Evolutionary conservation across 176 grass and related monocot genomes (phyloP).

Genomic region (Hyparrhenia diplandra): DNA sequence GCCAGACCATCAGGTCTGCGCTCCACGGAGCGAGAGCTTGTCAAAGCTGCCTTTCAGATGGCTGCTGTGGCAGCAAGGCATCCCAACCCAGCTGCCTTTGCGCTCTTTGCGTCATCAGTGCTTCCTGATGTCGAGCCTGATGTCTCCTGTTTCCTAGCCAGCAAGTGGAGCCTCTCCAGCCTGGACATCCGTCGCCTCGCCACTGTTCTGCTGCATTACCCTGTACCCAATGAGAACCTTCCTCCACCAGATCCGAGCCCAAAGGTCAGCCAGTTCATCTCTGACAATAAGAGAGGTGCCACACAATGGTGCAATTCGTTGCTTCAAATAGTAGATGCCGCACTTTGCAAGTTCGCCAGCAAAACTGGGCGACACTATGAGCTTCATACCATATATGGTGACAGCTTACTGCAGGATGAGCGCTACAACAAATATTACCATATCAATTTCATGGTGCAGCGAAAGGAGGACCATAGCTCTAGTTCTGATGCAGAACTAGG

Average conservation of each 20-base stretch:
- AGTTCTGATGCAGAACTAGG: neutral
- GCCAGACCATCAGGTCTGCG: neutral
- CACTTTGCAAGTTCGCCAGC: neutral
- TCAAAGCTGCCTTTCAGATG: neutral
- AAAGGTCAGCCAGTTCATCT: neutral
- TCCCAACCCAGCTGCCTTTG: neutral
- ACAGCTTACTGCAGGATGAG: neutral
- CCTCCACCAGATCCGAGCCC: neutral
- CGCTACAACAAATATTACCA: neutral
- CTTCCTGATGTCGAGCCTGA: neutral
- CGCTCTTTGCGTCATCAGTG: neutral
- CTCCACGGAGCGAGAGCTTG: neutral
- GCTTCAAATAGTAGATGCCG: constrained; percentile 2
- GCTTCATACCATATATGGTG: constrained; percentile 17
- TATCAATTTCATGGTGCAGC: constrained; percentile 22
- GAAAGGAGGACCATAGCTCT: neutral
- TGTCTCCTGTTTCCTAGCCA: neutral
- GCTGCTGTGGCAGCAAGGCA: neutral
- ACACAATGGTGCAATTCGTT: neutral
- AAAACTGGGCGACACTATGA: neutral
- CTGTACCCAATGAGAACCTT: neutral
- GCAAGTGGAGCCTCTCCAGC: neutral
- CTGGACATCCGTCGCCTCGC: constrained; percentile 6
- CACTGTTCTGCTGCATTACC: neutral
- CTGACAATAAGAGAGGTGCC: neutral